A percentile compares a stretch with the other conserved stretches of the same genome.
phyloP scores from a whole-genome alignment of 2,329 filamentous ascomycete genomes.

The Nothomitra cinnamomea region DNA sequence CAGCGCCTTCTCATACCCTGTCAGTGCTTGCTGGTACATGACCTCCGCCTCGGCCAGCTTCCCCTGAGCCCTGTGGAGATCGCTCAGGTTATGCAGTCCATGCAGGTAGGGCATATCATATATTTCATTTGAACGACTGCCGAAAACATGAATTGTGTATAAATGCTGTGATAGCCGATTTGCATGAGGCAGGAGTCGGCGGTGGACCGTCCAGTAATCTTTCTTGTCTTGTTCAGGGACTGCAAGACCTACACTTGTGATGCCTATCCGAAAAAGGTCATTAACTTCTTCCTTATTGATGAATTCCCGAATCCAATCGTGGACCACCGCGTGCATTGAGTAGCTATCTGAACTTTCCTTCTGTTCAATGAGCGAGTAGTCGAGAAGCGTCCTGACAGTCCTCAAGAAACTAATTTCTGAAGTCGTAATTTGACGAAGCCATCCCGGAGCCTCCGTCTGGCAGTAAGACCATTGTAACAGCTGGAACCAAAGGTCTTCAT shows the following conservation, averaged over 20 bases:
- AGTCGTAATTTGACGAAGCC: not conserved
- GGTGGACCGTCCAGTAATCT: not conserved
- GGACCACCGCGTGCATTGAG: not conserved
- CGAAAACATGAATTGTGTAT: not conserved
- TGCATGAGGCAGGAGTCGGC: not conserved
- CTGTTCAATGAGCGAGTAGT: not conserved
- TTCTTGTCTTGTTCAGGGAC: not conserved
- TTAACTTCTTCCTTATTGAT: not conserved
- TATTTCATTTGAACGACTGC: not conserved
- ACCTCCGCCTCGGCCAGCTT: constrained; percentile 3
- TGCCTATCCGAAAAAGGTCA: not conserved
- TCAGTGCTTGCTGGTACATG: not conserved
- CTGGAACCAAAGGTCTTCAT: constrained; percentile 10
- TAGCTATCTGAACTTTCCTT: not conserved
- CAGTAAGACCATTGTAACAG: not conserved
- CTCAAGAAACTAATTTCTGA: not conserved
- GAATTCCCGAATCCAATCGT: not conserved
- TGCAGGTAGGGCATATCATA: not conserved
- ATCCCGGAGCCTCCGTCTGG: not conserved
- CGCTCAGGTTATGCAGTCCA: not conserved
- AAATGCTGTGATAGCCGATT: not conserved
- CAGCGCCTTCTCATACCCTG: not conserved
- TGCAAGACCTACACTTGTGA: not conserved
- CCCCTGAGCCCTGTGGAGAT: not conserved
- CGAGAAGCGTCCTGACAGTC: not conserved